A percentile compares a stretch with the other conserved stretches of the same genome.
Evolutionary conservation across 2,329 filamentous ascomycete species (phyloP).

Genomic region (Xylariaceae sp.): DNA sequence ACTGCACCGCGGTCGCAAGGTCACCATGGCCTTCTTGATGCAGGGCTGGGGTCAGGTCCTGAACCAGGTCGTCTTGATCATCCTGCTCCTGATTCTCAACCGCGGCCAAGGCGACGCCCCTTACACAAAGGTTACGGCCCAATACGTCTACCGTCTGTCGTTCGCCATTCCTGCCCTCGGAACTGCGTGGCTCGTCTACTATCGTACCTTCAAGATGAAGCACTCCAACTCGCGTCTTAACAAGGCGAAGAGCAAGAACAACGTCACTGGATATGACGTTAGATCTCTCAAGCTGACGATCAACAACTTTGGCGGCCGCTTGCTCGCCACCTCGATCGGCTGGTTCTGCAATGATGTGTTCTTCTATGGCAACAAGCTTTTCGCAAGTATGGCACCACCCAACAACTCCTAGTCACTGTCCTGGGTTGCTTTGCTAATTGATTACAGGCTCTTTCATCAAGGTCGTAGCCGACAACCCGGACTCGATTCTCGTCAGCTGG

Average conservation of each 20-base stretch:
- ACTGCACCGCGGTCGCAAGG: conserved; percentile 90
- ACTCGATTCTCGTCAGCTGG: conserved; percentile 79
- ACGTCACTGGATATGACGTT: conserved; percentile 90
- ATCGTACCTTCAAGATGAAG: conserved; percentile 91
- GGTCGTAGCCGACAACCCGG: conserved; percentile 62
- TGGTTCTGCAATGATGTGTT: conserved; percentile 99
- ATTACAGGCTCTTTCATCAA: conserved; percentile 63
- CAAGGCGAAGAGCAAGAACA: conserved; percentile 73
- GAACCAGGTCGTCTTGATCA: conserved; percentile 85
- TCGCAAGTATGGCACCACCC: conserved; percentile 52
- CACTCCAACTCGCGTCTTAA: conserved; percentile 76
- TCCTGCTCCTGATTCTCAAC: conserved; percentile 84
- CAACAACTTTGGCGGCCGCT: conserved; percentile 74
- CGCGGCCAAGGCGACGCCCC: conserved; percentile 66
- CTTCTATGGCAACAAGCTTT: conserved; percentile 99
- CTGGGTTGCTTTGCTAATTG: conserved; percentile 1
- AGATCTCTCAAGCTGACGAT: conserved; percentile 72
- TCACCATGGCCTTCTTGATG: conserved; percentile 95
- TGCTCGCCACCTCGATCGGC: conserved; percentile 76
- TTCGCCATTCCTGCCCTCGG: conserved; percentile 88
- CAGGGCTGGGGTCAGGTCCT: conserved; percentile 95
- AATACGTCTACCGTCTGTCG: conserved; percentile 87
- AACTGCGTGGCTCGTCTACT: conserved; percentile 92
- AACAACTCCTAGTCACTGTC: no score
- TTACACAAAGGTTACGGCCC: conserved; percentile 68